phyloP scores from a whole-genome alignment of 345 rosid genomes.

The Brassica rapa region DNA sequence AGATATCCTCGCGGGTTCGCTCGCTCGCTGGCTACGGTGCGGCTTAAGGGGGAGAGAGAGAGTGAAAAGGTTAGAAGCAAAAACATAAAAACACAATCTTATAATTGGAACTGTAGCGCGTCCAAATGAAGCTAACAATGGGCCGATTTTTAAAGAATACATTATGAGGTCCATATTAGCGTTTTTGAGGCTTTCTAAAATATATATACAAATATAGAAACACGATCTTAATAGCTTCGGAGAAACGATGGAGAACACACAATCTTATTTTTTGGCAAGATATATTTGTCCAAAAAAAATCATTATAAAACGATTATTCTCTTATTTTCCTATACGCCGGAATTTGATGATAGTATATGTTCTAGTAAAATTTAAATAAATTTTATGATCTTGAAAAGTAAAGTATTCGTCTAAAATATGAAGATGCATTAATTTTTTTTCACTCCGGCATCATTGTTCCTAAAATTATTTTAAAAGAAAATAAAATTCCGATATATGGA shows the following conservation, averaged over 20 bases:
- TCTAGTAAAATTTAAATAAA: too few species aligned
- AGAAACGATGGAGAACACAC: too few species aligned
- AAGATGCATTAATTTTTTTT: too few species aligned
- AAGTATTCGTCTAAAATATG: too few species aligned
- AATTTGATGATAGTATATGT: too few species aligned
- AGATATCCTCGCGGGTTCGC: not conserved
- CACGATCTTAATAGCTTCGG: not conserved
- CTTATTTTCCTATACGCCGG: too few species aligned
- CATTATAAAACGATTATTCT: too few species aligned
- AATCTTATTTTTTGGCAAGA: not conserved
- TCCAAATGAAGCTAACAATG: conserved; percentile 27
- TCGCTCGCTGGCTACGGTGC: conserved; percentile 25
- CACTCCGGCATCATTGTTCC: too few species aligned
- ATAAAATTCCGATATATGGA: too few species aligned
- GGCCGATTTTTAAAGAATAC: conserved; percentile 1
- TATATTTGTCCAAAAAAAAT: too few species aligned
- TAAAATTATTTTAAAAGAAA: too few species aligned
- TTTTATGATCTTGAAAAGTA: too few species aligned
- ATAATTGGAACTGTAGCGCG: conserved; percentile 1
- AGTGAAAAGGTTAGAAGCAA: not conserved
- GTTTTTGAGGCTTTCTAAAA: not conserved
- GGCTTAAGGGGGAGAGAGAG: conserved; percentile 10
- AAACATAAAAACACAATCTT: not conserved
- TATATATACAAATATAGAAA: not conserved
- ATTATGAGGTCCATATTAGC: conserved; percentile 9